Base-by-base conservation (phyloP, 208 protist genomes). In the Crithidia thermophila region DNA sequence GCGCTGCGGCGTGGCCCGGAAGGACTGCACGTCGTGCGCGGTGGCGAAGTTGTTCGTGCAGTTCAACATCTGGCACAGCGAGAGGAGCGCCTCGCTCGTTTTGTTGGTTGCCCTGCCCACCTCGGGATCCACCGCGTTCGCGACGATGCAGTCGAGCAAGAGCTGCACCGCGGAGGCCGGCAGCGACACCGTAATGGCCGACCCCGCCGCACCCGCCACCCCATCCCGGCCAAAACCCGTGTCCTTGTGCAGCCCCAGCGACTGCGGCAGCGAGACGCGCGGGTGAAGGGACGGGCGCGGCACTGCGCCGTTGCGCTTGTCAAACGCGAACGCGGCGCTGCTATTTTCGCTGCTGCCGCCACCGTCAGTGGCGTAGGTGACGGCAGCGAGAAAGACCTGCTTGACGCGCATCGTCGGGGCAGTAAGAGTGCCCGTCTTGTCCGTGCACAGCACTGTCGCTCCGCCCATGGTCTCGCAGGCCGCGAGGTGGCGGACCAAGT, bases 391-490 rank as follows among this genome's bases (percentile, higher is more conserved):
- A 23, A 82, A 90, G 7, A 88, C 60, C 18, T 79, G 46, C 14
- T 76, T 73, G 4, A 98, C 91, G 39, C 72, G 95, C 97, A 98
- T 98, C 37, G 85, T 70, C 36, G 97, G 95, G 21, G 67, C 52
- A 16, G 98, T 99, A 13, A 99, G 65, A 10, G 98, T 99, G 8
- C 98, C 97, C 11, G 93, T 94, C 64, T 97, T 97, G 76, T 99
- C 97, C 7, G 82, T 94, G 77, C 94, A 98, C 50, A 99, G 90
- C 42, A 94, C 83, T 20, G 94, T 98, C 3, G 93, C 91, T 0
- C 94, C 85, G 31, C 97, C 97, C 98, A 99, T 99, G 3, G 98
- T 99, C 79, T 99, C 98, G 82, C 98, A 99, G 8, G 97, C 92
- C 9, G 90, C 85, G 23, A 99, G 63, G 70, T 98, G 87, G 9